Conservation (phyloP, 2,329 filamentous ascomycete species). For the Alternaria atra region DNA sequence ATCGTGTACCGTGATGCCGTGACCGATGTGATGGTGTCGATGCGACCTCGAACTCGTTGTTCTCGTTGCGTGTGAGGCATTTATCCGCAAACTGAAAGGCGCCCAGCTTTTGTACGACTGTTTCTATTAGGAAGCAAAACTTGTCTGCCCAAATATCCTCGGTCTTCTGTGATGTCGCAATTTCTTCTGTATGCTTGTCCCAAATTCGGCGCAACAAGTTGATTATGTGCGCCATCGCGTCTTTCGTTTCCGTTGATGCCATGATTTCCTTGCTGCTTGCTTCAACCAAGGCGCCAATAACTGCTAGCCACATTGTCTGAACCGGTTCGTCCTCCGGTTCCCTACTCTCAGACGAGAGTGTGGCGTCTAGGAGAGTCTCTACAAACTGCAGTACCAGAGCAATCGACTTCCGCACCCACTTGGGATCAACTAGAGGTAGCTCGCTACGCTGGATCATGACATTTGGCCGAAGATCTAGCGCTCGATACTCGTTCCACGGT, state of each 20-base stretch:
- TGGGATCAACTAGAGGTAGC: constrained; percentile 81
- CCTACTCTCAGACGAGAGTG: constrained; percentile 55
- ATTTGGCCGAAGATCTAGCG: constrained; percentile 63
- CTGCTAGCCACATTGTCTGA: constrained; percentile 68
- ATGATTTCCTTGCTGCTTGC: constrained; percentile 89
- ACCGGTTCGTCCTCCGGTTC: constrained; percentile 57
- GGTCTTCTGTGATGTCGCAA: constrained; percentile 44
- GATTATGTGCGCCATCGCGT: constrained; percentile 77
- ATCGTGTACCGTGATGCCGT: constrained; percentile 58
- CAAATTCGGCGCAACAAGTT: constrained; percentile 75
- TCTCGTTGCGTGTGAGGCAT: constrained; percentile 61
- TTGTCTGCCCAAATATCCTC: constrained; percentile 58
- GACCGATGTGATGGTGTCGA: constrained; percentile 71
- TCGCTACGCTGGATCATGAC: constrained; percentile 68
- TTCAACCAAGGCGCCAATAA: constrained; percentile 70
- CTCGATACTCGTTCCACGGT: constrained; percentile 78
- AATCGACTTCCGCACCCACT: constrained; percentile 83
- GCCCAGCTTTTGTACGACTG: constrained; percentile 62
- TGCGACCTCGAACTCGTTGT: constrained; percentile 68
- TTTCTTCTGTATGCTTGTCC: constrained; percentile 60
- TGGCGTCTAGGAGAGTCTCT: constrained; percentile 61
- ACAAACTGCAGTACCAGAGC: constrained; percentile 70
- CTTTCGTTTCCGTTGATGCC: constrained; percentile 81
- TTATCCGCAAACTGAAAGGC: constrained; percentile 61
- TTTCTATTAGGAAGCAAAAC: constrained; percentile 61